Evolutionary conservation across 192 early-diverging fungal genomes (phyloP).

Genomic region (Funneliformis geosporum): DNA sequence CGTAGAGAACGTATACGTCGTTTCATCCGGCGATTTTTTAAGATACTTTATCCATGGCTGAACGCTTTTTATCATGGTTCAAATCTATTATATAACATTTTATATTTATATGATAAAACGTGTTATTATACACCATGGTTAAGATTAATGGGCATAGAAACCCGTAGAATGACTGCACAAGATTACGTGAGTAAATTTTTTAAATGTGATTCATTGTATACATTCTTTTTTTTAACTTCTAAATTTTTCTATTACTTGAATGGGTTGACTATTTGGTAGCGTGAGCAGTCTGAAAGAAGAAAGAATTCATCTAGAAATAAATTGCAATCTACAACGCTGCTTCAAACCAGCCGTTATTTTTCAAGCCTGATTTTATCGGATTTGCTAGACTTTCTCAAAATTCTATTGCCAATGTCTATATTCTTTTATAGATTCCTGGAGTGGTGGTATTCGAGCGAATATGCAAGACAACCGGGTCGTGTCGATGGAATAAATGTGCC

Average conservation of each 20-base stretch:
- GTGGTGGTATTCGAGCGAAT: constrained; percentile 94
- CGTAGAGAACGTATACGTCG: not conserved
- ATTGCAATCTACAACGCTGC: constrained; percentile 21
- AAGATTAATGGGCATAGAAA: constrained; percentile 72
- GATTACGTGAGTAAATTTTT: constrained; percentile 71
- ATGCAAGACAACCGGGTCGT: constrained; percentile 56
- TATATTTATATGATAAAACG: constrained; percentile 85
- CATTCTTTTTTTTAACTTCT: not conserved
- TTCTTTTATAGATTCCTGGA: constrained; percentile 94
- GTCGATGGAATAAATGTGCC: constrained; percentile 58
- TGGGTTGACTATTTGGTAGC: constrained; percentile 30
- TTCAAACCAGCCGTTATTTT: constrained; percentile 31
- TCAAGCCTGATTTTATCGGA: constrained; percentile 51
- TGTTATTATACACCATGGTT: constrained; percentile 83
- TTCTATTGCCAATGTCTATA: constrained; percentile 82
- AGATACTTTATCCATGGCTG: constrained; percentile 68
- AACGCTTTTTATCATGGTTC: constrained; percentile 71
- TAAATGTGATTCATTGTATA: not conserved
- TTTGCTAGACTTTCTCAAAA: constrained; percentile 72
- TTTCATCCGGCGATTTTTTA: constrained; percentile 28
- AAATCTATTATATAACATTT: constrained; percentile 68
- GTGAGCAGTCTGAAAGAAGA: constrained; percentile 11
- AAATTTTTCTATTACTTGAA: not conserved
- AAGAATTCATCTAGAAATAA: not conserved
- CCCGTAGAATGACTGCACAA: constrained; percentile 75